Evolutionary conservation across 768 basidiomycete genomes (phyloP).

Genomic region (Leccinum boreale): DNA sequence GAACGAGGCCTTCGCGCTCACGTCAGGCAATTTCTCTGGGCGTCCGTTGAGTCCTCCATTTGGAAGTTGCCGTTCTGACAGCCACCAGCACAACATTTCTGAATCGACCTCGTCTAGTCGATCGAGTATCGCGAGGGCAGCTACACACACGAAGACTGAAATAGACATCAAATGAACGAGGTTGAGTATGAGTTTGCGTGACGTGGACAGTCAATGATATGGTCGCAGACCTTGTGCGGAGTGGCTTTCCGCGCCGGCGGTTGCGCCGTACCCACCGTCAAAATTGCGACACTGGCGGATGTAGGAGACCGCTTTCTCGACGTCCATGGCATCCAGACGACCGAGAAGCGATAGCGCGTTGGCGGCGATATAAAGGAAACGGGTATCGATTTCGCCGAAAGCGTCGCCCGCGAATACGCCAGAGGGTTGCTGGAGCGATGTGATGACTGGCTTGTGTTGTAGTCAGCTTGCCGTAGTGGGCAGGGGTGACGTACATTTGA

Average conservation of each 20-base stretch:
- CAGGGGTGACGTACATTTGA: slow-evolving; percentile 54
- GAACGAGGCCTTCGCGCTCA: slow-evolving; percentile 37
- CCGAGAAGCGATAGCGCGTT: slow-evolving; percentile 80
- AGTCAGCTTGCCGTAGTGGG: background rate
- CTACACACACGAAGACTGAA: slow-evolving; percentile 88
- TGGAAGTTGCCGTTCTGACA: slow-evolving; percentile 88
- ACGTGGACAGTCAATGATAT: too few species aligned
- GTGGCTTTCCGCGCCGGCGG: slow-evolving; percentile 88
- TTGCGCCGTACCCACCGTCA: slow-evolving; percentile 90
- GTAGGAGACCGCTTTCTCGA: slow-evolving; percentile 66
- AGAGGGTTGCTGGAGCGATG: slow-evolving; percentile 79
- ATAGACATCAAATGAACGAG: background rate
- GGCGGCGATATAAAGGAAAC: slow-evolving; percentile 88
- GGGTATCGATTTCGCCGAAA: slow-evolving; percentile 91
- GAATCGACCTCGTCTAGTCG: slow-evolving; percentile 74
- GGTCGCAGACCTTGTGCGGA: slow-evolving; percentile 70
- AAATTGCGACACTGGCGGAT: slow-evolving; percentile 83
- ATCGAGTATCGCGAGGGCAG: slow-evolving; percentile 84
- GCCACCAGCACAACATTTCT: slow-evolving; percentile 88
- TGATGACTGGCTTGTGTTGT: slow-evolving; percentile 54
- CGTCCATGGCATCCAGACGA: slow-evolving; percentile 63
- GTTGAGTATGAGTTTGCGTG: background rate
- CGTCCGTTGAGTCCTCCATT: slow-evolving; percentile 94
- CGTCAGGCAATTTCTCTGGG: slow-evolving; percentile 97
- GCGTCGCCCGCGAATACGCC: slow-evolving; percentile 88